Base-by-base conservation (phyloP, 2,329 filamentous ascomycete genomes). In the Parafenestella ontariensis region DNA sequence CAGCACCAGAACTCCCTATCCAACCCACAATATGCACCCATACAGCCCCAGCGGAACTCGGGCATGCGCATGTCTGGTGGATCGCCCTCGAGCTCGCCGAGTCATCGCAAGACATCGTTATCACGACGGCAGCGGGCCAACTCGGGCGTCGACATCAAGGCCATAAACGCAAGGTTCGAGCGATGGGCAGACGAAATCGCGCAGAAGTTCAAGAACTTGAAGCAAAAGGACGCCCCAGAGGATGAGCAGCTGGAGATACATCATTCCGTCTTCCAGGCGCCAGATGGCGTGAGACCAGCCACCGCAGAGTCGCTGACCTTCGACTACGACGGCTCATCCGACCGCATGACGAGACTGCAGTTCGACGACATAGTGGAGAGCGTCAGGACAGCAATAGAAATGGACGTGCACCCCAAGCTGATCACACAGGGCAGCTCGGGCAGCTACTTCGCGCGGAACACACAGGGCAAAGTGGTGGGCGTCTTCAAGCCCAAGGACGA, bases 401-500 rank as follows among this genome's bases (percentile, higher is more conserved):
- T 96, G 73, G 93, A 92, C 36, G 86, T 94, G 45, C 95, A 99
- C 73, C 95, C 95, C 4, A 93, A 91, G 68, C 90, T 99, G 87
- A 99, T 99, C 64, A 89, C 93, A 0, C 95, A 99, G 75, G 95
- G 95, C 34, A 98, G 94, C 77, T 98, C 95, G 3, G 95, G 95
- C 44, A 97, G 93, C 76, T 99, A 99, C 79, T 99, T 99, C 82
- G 95, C 95, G 23, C 85, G 93, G 54, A 96, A 96, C 68, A 86
- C 86, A 1, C 89, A 94, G 52, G 95, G 95, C 46, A 97, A 96
- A 79, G 91, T 97, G 15, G 92, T 99, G 3, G 95, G 93, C 31
- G 95, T 99, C 4, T 99, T 99, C 80, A 99, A 99, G 76, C 95
- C 95, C 37, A 99, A 99, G 78, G 95, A 99, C 67, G 95, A 99